Conservation (phyloP, 345 rosid species). For the Eucalyptus shirleyi region DNA sequence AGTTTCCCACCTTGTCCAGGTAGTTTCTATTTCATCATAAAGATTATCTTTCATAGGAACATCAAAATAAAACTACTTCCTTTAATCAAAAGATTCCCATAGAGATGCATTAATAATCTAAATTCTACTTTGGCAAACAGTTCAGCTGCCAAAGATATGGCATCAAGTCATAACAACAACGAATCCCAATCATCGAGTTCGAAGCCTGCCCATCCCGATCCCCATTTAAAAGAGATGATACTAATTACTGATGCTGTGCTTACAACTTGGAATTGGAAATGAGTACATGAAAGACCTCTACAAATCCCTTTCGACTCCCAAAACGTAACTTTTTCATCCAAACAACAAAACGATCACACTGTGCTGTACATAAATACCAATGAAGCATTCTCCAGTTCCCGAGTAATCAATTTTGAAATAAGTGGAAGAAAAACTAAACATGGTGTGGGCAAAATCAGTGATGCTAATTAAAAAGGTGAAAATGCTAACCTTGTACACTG, state of each 20-base stretch:
- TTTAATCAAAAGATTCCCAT: neutral
- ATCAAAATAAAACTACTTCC: neutral
- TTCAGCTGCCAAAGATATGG: neutral
- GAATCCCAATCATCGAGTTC: neutral
- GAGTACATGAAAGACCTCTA: neutral
- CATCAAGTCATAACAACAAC: neutral
- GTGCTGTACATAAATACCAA: neutral
- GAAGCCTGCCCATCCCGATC: neutral
- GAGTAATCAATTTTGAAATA: neutral
- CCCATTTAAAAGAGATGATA: neutral
- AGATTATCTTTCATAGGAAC: neutral
- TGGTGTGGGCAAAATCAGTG: neutral
- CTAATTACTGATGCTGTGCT: neutral
- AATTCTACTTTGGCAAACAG: neutral
- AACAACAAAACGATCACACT: neutral
- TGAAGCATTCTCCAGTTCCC: neutral
- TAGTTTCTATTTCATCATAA: neutral
- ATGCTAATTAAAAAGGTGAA: neutral
- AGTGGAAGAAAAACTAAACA: neutral
- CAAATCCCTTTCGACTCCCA: neutral
- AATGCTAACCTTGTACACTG: constrained; percentile 82
- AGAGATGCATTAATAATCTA: neutral
- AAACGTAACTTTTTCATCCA: neutral
- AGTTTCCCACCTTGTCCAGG: neutral
- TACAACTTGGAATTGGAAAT: neutral